Conservation (phyloP, 306 rosid species). For the Parietaria judaica region DNA sequence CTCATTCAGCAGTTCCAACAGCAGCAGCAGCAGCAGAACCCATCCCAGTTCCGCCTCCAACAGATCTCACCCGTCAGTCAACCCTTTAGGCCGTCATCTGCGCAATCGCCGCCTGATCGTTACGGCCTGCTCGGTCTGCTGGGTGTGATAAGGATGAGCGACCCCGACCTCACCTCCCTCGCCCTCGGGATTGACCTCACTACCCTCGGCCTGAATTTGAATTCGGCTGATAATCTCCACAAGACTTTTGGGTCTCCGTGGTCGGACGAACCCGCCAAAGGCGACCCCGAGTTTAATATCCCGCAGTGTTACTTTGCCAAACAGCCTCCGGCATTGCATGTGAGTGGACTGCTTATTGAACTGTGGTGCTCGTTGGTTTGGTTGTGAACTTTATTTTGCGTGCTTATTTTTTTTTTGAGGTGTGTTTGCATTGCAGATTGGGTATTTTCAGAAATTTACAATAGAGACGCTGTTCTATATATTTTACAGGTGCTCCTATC, state of each 20-base stretch:
- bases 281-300: slow-evolving; percentile 82
- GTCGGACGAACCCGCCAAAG: slow-evolving; percentile 94
- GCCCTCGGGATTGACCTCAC: slow-evolving; percentile 96
- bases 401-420: slow-evolving; percentile 7
- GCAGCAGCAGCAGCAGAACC: slow-evolving; percentile 75
- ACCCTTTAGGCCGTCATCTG: slow-evolving; percentile 54
- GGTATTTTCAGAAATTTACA: slow-evolving; percentile 62
- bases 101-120: slow-evolving; percentile 73
- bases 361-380: not conserved
- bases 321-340: slow-evolving; percentile 71
- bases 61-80: slow-evolving; percentile 75
- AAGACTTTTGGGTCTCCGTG: slow-evolving; percentile 96
- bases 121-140: slow-evolving; percentile 90
- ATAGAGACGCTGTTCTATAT: slow-evolving; percentile 79
- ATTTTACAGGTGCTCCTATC: slow-evolving; percentile 72
- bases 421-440: slow-evolving; percentile 51
- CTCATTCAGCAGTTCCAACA: slow-evolving; percentile 89
- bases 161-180: slow-evolving; percentile 86
- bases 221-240: slow-evolving; percentile 89
- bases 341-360: slow-evolving; percentile 42
- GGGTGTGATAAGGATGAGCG: slow-evolving; percentile 85
- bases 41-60: slow-evolving; percentile 82
- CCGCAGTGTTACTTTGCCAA: slow-evolving; percentile 84
- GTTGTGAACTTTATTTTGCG: slow-evolving; percentile 5
- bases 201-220: slow-evolving; percentile 84